phyloP scores from a whole-genome alignment of 1,139 yeast genomes.

The Candida buenavistaensis region DNA sequence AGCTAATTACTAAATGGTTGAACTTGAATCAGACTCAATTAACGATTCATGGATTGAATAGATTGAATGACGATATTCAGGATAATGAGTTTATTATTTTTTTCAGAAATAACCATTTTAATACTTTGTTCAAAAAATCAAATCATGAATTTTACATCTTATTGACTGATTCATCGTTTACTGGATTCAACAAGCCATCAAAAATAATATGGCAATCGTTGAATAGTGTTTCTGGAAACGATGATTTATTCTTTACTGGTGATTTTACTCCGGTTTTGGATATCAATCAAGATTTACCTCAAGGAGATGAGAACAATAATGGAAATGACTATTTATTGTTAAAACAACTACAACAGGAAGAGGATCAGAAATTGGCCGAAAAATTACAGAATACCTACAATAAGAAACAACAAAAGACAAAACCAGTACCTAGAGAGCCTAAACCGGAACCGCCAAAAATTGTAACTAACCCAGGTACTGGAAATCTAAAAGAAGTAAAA shows the following conservation, averaged over 20 bases:
- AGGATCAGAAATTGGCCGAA: slow-evolving; percentile 56
- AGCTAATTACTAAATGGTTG: slow-evolving; percentile 40
- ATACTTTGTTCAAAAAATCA: slow-evolving; percentile 60
- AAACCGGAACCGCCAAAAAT: not conserved
- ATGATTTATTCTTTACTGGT: slow-evolving; percentile 67
- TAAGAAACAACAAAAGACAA: slow-evolving; percentile 10
- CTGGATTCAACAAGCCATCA: slow-evolving; percentile 27
- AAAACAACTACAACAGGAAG: slow-evolving; percentile 58
- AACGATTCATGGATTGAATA: slow-evolving; percentile 59
- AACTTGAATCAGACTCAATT: slow-evolving; percentile 64
- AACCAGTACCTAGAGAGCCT: not conserved
- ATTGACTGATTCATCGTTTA: slow-evolving; percentile 72
- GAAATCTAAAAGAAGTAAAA: slow-evolving; percentile 6
- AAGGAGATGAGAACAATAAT: slow-evolving; percentile 16
- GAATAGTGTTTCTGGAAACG: slow-evolving; percentile 61
- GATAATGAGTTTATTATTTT: slow-evolving; percentile 54
- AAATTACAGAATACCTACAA: slow-evolving; percentile 36
- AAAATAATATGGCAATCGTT: slow-evolving; percentile 77
- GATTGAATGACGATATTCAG: slow-evolving; percentile 42
- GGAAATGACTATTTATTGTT: slow-evolving; percentile 45
- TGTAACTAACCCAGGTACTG: slow-evolving; percentile 2
- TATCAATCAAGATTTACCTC: slow-evolving; percentile 16
- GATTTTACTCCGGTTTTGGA: slow-evolving; percentile 47
- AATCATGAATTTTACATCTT: slow-evolving; percentile 54
- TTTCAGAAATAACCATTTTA: slow-evolving; percentile 85